Evolutionary conservation across 768 basidiomycete genomes (phyloP).

Genomic region (Serendipita sp.): DNA sequence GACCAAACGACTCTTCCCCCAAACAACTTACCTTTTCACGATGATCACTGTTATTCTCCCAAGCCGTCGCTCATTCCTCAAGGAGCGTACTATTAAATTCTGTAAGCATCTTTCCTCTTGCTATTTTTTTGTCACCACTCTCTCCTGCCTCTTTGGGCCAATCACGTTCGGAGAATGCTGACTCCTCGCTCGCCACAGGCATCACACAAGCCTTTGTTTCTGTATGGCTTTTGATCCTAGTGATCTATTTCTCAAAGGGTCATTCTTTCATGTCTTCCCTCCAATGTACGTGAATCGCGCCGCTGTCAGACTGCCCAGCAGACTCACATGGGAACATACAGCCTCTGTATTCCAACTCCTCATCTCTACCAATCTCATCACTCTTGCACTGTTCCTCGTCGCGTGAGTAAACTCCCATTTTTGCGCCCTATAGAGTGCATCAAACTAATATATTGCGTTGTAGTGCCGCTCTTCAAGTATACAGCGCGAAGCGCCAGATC

Average conservation of each 20-base stretch:
- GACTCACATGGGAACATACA: not conserved
- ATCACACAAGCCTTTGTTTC: not conserved
- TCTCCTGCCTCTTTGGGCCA: not conserved
- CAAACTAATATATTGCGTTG: not conserved
- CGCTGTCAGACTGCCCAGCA: not conserved
- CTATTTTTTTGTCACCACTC: not conserved
- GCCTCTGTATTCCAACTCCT: slow-evolving; percentile 4
- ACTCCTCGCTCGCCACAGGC: not conserved
- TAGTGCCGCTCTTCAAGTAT: not conserved
- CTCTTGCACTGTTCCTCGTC: not conserved
- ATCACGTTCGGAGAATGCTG: not conserved
- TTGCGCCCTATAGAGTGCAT: not conserved
- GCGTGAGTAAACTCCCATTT: not conserved
- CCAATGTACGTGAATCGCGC: not conserved
- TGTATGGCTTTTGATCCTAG: not conserved
- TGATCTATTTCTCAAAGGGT: not conserved
- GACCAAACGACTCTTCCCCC: not conserved
- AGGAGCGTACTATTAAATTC: not conserved
- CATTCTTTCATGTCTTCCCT: not conserved
- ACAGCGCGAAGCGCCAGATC: not conserved
- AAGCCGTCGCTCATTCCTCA: not conserved
- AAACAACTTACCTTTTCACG: not conserved
- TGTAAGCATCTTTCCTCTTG: not conserved
- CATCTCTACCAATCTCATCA: slow-evolving; percentile 3
- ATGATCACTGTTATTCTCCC: not conserved